Evolutionary conservation across 306 rosid genomes (phyloP).

Genomic region (Begonia peltatifolia): DNA sequence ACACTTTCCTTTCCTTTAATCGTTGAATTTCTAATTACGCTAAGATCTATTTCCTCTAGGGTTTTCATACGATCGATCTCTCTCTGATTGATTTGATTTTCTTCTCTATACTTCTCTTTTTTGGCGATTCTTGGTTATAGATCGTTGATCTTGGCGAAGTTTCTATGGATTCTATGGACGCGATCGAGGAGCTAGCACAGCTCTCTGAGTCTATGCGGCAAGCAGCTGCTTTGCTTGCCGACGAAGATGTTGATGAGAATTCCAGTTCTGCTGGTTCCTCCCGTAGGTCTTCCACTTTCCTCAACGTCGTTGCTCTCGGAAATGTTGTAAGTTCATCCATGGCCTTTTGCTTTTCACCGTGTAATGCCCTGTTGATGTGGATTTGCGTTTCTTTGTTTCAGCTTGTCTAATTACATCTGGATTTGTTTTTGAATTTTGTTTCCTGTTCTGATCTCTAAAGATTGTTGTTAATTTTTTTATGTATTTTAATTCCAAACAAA

Average conservation of each 20-base stretch:
- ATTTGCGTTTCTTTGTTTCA: too few relatives aligned
- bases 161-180: conserved; percentile 47
- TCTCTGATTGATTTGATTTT: not conserved
- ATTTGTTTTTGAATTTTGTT: not conserved
- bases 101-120: not conserved
- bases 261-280: conserved; percentile 32
- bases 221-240: conserved; percentile 76
- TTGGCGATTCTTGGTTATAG: conserved; percentile 4
- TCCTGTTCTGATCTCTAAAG: too few relatives aligned
- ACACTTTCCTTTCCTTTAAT: not conserved
- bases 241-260: conserved; percentile 77
- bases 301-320: conserved; percentile 87
- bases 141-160: conserved; percentile 18
- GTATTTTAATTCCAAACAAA: too few relatives aligned
- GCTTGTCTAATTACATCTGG: not conserved
- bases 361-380: too few relatives aligned
- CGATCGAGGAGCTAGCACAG: conserved; percentile 82
- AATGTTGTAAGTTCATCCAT: conserved; percentile 57
- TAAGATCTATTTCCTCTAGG: not conserved
- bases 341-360: conserved; percentile 1
- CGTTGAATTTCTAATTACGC: not conserved
- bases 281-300: conserved; percentile 73
- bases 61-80: conserved; percentile 5
- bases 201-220: conserved; percentile 89
- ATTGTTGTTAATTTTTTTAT: too few relatives aligned